phyloP scores from a whole-genome alignment of 2,329 filamentous ascomycete species.

The Ilyonectria mors-panacis region DNA sequence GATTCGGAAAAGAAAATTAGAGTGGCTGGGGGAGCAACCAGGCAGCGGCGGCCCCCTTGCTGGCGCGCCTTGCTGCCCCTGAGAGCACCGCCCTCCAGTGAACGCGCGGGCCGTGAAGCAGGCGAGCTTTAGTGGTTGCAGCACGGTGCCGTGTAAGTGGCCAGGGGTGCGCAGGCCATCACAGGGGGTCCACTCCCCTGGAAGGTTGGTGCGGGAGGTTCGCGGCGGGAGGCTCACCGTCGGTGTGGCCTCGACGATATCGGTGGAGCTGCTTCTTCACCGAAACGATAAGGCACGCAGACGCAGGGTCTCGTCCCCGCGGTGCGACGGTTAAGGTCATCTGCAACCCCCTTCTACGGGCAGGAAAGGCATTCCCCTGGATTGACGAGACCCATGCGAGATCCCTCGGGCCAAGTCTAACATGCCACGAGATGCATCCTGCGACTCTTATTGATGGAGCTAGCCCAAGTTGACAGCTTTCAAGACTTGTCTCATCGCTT shows the following conservation, averaged over 20 bases:
- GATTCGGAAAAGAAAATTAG: conserved; percentile 37
- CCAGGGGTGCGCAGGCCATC: conserved; percentile 1
- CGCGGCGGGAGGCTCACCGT: neutral
- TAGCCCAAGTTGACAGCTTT: conserved; percentile 22
- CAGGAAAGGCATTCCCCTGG: too few species aligned
- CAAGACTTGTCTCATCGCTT: conserved; percentile 33
- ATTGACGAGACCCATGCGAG: neutral
- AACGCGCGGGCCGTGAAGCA: conserved; percentile 4
- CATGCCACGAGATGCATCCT: neutral
- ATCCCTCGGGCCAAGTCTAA: neutral
- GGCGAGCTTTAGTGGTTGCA: conserved; percentile 20
- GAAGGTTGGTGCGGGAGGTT: neutral
- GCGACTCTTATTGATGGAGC: too few species aligned
- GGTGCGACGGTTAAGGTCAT: neutral
- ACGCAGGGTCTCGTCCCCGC: conserved; percentile 12
- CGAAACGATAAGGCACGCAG: conserved; percentile 11
- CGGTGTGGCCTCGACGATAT: conserved; percentile 13
- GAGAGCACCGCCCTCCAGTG: conserved; percentile 9
- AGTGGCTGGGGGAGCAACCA: conserved; percentile 46
- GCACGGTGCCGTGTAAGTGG: conserved; percentile 20
- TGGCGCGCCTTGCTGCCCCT: neutral
- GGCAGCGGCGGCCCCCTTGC: conserved; percentile 26
- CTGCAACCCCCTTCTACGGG: neutral
- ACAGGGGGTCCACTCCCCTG: neutral
- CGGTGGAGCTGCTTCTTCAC: conserved; percentile 16